Evolutionary conservation across 192 early-diverging fungal genomes (phyloP).

Genomic region (Dimargaris xerosporica): DNA sequence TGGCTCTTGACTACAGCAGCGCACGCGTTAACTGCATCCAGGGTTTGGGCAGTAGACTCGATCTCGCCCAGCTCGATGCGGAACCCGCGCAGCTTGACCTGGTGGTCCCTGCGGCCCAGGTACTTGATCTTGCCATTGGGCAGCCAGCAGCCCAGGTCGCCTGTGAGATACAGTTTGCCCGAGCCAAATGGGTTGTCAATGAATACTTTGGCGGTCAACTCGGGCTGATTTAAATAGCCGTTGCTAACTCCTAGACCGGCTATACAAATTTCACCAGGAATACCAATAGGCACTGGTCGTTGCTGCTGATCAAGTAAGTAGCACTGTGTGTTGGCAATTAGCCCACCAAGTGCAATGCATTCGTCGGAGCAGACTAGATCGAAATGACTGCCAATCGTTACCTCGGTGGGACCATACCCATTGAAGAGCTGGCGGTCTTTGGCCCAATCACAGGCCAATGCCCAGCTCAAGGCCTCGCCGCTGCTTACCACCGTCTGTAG

Average conservation of each 20-base stretch:
- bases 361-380: neutral
- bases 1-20: conserved; percentile 17
- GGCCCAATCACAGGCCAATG: no score
- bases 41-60: conserved; percentile 9
- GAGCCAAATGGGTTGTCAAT: conserved; percentile 21
- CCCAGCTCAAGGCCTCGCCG: conserved; percentile 8
- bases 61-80: conserved; percentile 24
- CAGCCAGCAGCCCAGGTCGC: conserved; percentile 19
- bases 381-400: neutral
- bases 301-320: neutral
- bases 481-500: neutral
- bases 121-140: conserved; percentile 19
- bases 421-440: neutral
- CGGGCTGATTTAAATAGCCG: conserved; percentile 22
- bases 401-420: neutral
- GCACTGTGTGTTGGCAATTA: neutral
- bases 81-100: conserved; percentile 25
- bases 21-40: conserved; percentile 12
- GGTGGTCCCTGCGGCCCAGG: conserved; percentile 20
- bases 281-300: conserved; percentile 9
- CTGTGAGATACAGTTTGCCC: conserved; percentile 21
- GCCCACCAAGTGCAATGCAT: neutral
- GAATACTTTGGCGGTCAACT: conserved; percentile 19
- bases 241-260: conserved; percentile 17
- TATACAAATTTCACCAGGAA: conserved; percentile 21